Base-by-base conservation (phyloP, 495 filamentous ascomycete genomes). In the Xanthoparmelia taractica region DNA sequence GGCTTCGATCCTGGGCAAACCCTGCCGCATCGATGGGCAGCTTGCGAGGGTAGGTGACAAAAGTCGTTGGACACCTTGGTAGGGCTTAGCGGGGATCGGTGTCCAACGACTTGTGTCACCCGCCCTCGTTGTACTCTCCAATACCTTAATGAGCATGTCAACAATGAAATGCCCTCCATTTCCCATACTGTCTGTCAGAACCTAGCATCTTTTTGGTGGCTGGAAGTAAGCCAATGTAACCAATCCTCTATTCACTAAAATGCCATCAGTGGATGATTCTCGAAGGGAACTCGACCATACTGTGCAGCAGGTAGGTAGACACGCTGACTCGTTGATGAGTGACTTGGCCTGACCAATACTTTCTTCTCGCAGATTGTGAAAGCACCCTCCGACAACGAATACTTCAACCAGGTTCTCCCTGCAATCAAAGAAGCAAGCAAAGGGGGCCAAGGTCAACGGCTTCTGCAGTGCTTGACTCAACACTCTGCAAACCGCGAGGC, bases 371-470 rank as follows among this genome's bases (percentile, higher is more conserved):
- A 97, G 90, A 92, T 97, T 68, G 89, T 96, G 62, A 87, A 95
- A 68, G 89, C 92, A 18, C 86, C 92, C 27, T 92, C 91, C 8
- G 95, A 97, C 65, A 83, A 85, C 61, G 94, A 99, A 65, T 96
- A 96, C 69, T 85, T 97, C 60, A 93, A 97, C 70, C 94, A 96
- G 72, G 77, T 97, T 59, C 92, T 97, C 27, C 91, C 91, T 18
- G 90, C 92, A 0, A 87, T 99, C 54, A 90, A 88, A 77, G 91
- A 96, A 80, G 91, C 90, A 66, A 87, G 88, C 56, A 78, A 84
- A 57, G 87, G 87, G n/a, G 84, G 86, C 59, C 84, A 88, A 56
- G 86, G 88, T 10, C 78, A 80, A 27, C 82, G 86, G 59, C 86
- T 99, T 52, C 78, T 91, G 58, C 87, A 91, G 63, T 85, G 86